Conservation (phyloP, 345 rosid genomes). For the Kandelia obovata region DNA sequence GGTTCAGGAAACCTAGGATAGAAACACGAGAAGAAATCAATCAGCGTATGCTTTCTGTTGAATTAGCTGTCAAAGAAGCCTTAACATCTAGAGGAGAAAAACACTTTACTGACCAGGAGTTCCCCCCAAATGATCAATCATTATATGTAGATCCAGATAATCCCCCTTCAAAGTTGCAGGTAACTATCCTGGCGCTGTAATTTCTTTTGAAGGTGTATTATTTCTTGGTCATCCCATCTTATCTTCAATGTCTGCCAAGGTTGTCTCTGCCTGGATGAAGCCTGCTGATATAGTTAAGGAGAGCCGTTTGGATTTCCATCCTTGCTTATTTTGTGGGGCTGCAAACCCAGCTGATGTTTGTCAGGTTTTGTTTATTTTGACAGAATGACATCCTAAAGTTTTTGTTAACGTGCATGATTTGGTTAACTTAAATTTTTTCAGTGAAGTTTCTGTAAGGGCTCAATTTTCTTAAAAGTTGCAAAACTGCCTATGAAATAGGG, state of each 20-base stretch:
- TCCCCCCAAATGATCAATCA: constrained; percentile 94
- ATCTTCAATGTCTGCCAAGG: constrained; percentile 42
- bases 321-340: constrained; percentile 88
- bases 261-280: constrained; percentile 97
- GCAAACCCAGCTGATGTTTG: constrained; percentile 99
- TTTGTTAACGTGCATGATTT: constrained; percentile 13
- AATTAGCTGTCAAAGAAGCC: constrained; percentile 96
- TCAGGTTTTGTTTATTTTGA: constrained; percentile 57
- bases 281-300: constrained; percentile 80
- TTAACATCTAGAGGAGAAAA: constrained; percentile 79
- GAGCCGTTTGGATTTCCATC: constrained; percentile 48
- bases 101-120: constrained; percentile 93
- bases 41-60: constrained; percentile 96
- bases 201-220: constrained; percentile 7
- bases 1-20: constrained; percentile 86
- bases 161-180: constrained; percentile 92
- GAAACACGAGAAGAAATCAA: constrained; percentile 93
- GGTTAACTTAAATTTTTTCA: constrained; percentile 11
- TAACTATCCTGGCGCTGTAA: constrained; percentile 25
- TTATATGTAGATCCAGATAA: constrained; percentile 74
- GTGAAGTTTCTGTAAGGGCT: constrained; percentile 11
- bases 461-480: constrained; percentile 8
- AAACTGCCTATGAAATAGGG: constrained; percentile 53
- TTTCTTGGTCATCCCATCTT: constrained; percentile 20
- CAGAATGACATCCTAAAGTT: constrained; percentile 11